Evolutionary conservation across 768 basidiomycete species (phyloP), one percentile per base, ranked within the genome.

Genomic region (Rhodotorula sphaerocarpa): DNA sequence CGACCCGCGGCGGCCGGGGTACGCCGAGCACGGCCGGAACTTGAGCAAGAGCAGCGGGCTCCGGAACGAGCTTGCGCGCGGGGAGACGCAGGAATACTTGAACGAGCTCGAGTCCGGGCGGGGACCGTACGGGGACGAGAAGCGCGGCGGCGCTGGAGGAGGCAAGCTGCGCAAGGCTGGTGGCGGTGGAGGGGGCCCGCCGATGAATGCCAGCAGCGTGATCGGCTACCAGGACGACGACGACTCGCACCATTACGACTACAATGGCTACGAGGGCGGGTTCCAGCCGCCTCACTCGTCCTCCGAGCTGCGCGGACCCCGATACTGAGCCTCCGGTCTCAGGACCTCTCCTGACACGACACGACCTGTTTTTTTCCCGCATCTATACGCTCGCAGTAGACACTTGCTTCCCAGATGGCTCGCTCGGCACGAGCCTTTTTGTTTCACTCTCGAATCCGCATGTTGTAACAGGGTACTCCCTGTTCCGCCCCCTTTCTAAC

Each of bases 31-130:
- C 53, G 53, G 43, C n/a, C 36, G 57, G 3, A 46, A 47, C 11
- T 7, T 23, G 18, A 33, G 31, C 15, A 51, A 56, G n/a, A 10
- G 36, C 5, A 39, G 33, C n/a, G 63, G 63, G 21, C 18, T 65
- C 12, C n/a, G 63, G 43, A 65, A 65, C 50, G 63, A 65, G 44
- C 10, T 64, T 21, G 36, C n/a, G 25, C 33, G 34, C 16, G 43
- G 50, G 4, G 57, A 31, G 25, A 50, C 31, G 41, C 5, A 21
- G 12, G 5, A 50, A 27, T 20, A 23, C 20, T 14, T 43, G 18
- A 21, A 7, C 46, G 47, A 27, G 20, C 30, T 34, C 7, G 16
- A 15, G 14, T 16, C n/a, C 10, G 33, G 36, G 25, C 47, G 42
- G 12, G 50, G 34, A 10, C n/a, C 23, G 45, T 46, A 46, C 45